These are phyloP conservation scores for Colletotrichum lindemuthianum DNA, from an alignment of 2,329 filamentous ascomycete species.

Conservation along the genomic window DNA sequence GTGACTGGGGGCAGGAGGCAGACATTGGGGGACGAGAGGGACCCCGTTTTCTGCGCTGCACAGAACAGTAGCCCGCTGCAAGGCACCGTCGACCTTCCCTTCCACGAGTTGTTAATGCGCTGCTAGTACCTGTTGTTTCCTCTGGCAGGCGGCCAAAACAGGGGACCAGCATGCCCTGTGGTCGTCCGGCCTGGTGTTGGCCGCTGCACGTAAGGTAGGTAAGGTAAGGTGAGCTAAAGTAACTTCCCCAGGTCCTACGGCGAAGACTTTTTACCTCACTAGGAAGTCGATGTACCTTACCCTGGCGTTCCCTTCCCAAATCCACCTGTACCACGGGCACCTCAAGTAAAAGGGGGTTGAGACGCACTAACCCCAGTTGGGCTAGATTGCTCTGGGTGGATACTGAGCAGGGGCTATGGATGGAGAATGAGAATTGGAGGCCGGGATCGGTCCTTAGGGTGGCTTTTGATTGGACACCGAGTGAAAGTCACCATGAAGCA, in stretches of 20 bases:
- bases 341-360: constrained; percentile 33
- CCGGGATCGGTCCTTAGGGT: constrained; percentile 9
- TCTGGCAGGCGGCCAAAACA: constrained; percentile 1
- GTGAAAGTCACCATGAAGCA: constrained; percentile 34
- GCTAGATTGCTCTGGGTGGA: constrained; percentile 21
- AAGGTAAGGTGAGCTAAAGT: background rate
- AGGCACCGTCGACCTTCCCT: background rate
- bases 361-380: constrained; percentile 8
- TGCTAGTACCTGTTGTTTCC: constrained; percentile 5
- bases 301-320: background rate
- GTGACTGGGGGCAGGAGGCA: background rate
- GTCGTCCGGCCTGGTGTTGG: constrained; percentile 15
- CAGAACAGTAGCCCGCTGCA: background rate
- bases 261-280: background rate
- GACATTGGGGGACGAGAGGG: background rate
- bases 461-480: constrained; percentile 3
- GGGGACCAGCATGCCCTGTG: constrained; percentile 15
- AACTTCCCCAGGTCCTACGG: too few species aligned
- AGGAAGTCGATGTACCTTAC: constrained; percentile 28
- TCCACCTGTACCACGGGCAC: too few species aligned
- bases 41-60: too few species aligned
- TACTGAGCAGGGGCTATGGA: constrained; percentile 11
- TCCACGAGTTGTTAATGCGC: background rate
- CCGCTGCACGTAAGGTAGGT: constrained; percentile 8
- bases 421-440: constrained; percentile 32